These are phyloP conservation scores for Nannizzia gypsea DNA, from an alignment of 2,329 filamentous ascomycete species.

Conservation along the genomic window DNA sequence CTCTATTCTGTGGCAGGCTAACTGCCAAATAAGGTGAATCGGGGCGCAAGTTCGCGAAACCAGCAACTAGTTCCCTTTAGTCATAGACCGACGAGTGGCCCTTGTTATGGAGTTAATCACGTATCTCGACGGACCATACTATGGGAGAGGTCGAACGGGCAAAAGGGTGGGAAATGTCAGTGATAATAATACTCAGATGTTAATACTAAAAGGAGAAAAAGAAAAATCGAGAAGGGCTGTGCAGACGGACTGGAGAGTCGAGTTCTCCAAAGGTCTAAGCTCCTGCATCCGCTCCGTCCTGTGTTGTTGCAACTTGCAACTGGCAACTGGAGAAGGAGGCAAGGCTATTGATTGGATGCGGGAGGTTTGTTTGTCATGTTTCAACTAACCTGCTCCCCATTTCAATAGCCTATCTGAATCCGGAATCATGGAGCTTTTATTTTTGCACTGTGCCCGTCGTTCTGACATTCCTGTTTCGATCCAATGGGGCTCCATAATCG, in stretches of 20 bases:
- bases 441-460: neutral
- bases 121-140: neutral
- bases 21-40: neutral
- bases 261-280: neutral
- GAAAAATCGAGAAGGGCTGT: neutral
- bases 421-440: constrained; percentile 2
- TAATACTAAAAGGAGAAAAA: neutral
- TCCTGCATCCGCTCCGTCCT: neutral
- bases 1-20: neutral
- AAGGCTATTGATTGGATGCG: neutral
- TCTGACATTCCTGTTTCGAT: constrained; percentile 4
- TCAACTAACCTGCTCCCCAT: neutral
- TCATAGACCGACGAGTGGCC: neutral
- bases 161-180: neutral
- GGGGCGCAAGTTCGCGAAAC: neutral
- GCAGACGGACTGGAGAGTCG: neutral
- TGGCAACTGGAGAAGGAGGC: neutral
- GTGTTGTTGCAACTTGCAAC: neutral
- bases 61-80: neutral
- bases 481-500: constrained; percentile 3
- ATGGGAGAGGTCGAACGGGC: neutral
- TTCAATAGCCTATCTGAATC: constrained; percentile 1
- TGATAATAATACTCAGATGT: neutral
- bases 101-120: neutral
- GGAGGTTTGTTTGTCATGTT: constrained; percentile 3